phyloP scores from a whole-genome alignment of 345 rosid species.

The Anacardium occidentale region DNA sequence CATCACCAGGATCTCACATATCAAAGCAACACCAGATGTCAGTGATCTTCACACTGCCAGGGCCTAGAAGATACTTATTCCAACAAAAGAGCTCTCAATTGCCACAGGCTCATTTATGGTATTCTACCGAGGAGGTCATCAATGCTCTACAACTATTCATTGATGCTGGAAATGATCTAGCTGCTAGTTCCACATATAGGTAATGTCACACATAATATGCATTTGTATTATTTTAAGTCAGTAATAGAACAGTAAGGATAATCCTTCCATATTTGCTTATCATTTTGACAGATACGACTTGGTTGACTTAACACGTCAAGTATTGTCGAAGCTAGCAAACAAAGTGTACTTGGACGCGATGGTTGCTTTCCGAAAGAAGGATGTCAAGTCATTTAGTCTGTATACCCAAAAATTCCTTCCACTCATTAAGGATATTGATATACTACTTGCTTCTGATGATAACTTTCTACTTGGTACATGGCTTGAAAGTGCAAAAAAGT shows the following conservation, averaged over 20 bases:
- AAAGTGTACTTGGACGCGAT: slow-evolving; percentile 69
- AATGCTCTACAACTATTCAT: slow-evolving; percentile 65
- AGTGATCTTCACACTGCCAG: slow-evolving; percentile 23
- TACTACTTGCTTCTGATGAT: slow-evolving; percentile 77
- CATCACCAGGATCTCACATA: slow-evolving; percentile 39
- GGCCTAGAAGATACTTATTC: slow-evolving; percentile 56
- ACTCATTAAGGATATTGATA: slow-evolving; percentile 70
- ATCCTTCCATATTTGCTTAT: neutral
- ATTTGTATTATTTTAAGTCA: too few relatives aligned
- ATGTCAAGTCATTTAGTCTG: slow-evolving; percentile 42
- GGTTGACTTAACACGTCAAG: slow-evolving; percentile 93
- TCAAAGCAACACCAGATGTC: slow-evolving; percentile 34
- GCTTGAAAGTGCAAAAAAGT: slow-evolving; percentile 78
- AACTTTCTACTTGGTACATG: slow-evolving; percentile 86
- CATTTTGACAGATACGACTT: slow-evolving; percentile 71
- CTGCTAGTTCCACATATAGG: slow-evolving; percentile 77
- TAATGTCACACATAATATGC: slow-evolving; percentile 20
- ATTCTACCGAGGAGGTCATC: slow-evolving; percentile 55
- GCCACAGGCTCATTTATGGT: slow-evolving; percentile 90
- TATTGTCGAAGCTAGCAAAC: slow-evolving; percentile 82
- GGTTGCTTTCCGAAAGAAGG: slow-evolving; percentile 51
- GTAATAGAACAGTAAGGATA: neutral
- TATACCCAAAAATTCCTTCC: slow-evolving; percentile 54
- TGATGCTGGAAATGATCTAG: slow-evolving; percentile 62
- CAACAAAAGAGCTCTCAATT: slow-evolving; percentile 40